Evolutionary conservation across 2,329 filamentous ascomycete genomes (phyloP).

Genomic region (Trichoderma arundinaceum): DNA sequence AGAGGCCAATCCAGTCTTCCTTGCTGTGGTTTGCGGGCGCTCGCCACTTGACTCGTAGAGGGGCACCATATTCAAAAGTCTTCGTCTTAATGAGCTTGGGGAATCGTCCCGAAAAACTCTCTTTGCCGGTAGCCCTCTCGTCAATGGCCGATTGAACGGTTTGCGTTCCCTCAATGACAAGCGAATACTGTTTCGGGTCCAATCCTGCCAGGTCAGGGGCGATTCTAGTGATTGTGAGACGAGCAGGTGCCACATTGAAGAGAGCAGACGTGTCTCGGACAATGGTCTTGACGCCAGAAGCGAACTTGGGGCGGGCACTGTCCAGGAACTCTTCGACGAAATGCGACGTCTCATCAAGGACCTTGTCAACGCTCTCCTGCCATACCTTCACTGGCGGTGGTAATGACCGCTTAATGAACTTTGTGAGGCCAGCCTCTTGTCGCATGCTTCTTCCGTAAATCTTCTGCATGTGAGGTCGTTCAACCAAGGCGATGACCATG

Average conservation of each 20-base stretch:
- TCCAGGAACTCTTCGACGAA: slow-evolving; percentile 93
- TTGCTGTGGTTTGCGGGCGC: slow-evolving; percentile 86
- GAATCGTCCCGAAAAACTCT: slow-evolving; percentile 71
- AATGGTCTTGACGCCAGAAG: slow-evolving; percentile 83
- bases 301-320: slow-evolving; percentile 80
- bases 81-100: slow-evolving; percentile 75
- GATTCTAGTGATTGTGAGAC: slow-evolving; percentile 80
- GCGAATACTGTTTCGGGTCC: slow-evolving; percentile 78
- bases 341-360: slow-evolving; percentile 83
- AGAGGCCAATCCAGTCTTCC: slow-evolving; percentile 94
- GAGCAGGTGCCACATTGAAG: slow-evolving; percentile 87
- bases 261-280: slow-evolving; percentile 85
- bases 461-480: slow-evolving; percentile 98
- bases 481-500: slow-evolving; percentile 88
- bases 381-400: slow-evolving; percentile 82
- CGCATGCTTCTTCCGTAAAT: slow-evolving; percentile 86
- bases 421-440: slow-evolving; percentile 86
- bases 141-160: slow-evolving; percentile 55
- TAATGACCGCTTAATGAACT: slow-evolving; percentile 85
- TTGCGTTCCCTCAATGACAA: slow-evolving; percentile 73
- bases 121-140: slow-evolving; percentile 72
- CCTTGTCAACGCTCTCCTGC: slow-evolving; percentile 85
- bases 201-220: slow-evolving; percentile 80
- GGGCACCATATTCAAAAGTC: slow-evolving; percentile 85
- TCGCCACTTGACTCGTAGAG: slow-evolving; percentile 88